These are phyloP conservation scores for Euphorbia pulcherrima DNA, from an alignment of 345 rosid genomes.

Conservation along the genomic window DNA sequence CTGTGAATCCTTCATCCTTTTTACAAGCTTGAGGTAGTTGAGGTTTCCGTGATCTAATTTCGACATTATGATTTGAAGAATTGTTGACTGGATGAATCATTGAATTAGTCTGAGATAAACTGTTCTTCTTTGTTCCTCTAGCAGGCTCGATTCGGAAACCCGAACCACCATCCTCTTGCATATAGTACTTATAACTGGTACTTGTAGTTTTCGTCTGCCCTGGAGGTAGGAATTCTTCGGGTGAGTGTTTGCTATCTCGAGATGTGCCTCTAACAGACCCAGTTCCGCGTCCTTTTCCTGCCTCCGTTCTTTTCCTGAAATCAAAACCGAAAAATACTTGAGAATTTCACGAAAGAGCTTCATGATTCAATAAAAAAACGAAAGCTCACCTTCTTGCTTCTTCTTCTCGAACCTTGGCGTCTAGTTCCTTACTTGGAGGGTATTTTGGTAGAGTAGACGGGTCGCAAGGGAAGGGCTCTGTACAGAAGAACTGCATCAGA, in stretches of 20 bases:
- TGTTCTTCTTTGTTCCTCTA: constrained; percentile 20
- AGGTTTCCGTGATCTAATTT: constrained; percentile 30
- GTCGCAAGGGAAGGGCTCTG: constrained; percentile 22
- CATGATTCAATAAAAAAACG: not conserved
- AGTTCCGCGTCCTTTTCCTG: constrained; percentile 53
- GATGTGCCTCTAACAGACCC: constrained; percentile 63
- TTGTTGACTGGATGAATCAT: constrained; percentile 46
- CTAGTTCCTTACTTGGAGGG: constrained; percentile 27
- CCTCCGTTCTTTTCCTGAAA: constrained; percentile 59
- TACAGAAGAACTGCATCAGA: constrained; percentile 17
- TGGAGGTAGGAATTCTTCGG: constrained; percentile 61
- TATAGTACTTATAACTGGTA: constrained; percentile 34
- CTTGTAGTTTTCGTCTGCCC: constrained; percentile 45
- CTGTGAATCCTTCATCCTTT: constrained; percentile 21
- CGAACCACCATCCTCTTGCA: constrained; percentile 37
- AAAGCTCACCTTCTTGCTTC: constrained; percentile 27
- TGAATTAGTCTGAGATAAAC: constrained; percentile 38
- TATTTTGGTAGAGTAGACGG: constrained; percentile 28
- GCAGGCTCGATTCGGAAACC: constrained; percentile 46
- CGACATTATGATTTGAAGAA: constrained; percentile 32
- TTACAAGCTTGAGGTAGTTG: constrained; percentile 25
- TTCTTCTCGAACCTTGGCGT: constrained; percentile 25
- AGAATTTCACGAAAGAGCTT: not conserved
- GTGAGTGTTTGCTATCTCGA: constrained; percentile 50
- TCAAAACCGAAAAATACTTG: not conserved